Conservation (phyloP, 1,284 basidiomycete species). For the Cystobasidium pallidum region DNA sequence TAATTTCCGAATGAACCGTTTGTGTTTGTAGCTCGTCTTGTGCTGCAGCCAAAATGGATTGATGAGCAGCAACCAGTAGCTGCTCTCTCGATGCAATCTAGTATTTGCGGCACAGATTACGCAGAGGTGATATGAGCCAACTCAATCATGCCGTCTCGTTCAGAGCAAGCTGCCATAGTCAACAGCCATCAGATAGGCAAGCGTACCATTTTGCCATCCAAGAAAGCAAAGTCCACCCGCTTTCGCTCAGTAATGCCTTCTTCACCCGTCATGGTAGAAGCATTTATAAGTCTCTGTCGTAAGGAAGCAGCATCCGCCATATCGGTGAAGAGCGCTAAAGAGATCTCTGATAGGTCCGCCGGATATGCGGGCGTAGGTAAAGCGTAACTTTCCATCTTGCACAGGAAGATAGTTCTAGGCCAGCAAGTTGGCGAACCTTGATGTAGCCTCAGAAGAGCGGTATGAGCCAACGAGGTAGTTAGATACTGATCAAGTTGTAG, state of each 20-base stretch:
- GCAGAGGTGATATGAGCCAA: too few species aligned
- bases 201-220: conserved; percentile 69
- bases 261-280: conserved; percentile 66
- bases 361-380: conserved; percentile 28
- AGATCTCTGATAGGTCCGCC: conserved; percentile 26
- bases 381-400: conserved; percentile 26
- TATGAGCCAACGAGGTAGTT: background rate
- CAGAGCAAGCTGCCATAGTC: too few species aligned
- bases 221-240: conserved; percentile 81
- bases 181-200: too few species aligned
- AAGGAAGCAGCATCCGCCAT: conserved; percentile 69
- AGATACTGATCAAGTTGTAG: background rate
- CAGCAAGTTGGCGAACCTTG: background rate
- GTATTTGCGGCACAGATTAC: background rate
- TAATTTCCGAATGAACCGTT: conserved; percentile 81
- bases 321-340: conserved; percentile 67
- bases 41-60: conserved; percentile 72
- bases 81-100: conserved; percentile 75
- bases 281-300: conserved; percentile 66
- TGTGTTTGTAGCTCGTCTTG: conserved; percentile 68
- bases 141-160: too few species aligned
- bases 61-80: conserved; percentile 76
- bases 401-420: too few species aligned
- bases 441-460: background rate
- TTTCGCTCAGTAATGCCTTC: conserved; percentile 70